Evolutionary conservation across 2,329 filamentous ascomycete species (phyloP).

Genomic region (Trichothecium sympodiale): DNA sequence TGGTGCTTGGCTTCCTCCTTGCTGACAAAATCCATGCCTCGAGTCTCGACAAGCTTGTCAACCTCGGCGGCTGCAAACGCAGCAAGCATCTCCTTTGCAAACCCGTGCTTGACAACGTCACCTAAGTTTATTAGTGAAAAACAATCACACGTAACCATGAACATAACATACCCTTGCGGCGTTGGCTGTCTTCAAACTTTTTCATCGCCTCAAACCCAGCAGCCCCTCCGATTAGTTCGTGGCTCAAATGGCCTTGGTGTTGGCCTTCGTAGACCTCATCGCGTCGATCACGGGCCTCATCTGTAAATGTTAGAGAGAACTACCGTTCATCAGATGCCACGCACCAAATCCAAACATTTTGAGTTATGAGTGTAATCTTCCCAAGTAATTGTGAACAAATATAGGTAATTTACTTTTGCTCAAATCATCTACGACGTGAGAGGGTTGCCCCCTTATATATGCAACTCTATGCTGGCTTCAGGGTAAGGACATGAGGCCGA

Average conservation of each 20-base stretch:
- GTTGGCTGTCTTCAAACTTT: conserved; percentile 66
- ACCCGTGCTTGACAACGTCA: conserved; percentile 55
- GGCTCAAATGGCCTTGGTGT: conserved; percentile 54
- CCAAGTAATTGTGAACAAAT: too few relatives aligned
- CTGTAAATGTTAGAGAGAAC: neutral
- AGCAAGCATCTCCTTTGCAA: conserved; percentile 68
- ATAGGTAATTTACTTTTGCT: neutral
- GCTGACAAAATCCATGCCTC: conserved; percentile 51
- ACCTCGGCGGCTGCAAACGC: conserved; percentile 64
- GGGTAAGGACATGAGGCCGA: too few relatives aligned
- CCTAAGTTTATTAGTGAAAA: conserved; percentile 12
- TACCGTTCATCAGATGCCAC: neutral
- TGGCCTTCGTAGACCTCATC: conserved; percentile 20
- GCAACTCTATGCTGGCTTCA: too few relatives aligned
- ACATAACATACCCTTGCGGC: conserved; percentile 37
- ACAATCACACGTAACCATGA: conserved; percentile 21
- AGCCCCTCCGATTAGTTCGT: conserved; percentile 66
- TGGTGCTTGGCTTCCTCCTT: conserved; percentile 46
- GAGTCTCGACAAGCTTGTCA: conserved; percentile 64
- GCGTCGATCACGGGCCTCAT: neutral
- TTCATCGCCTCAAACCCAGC: conserved; percentile 74
- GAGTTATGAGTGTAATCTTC: too few relatives aligned
- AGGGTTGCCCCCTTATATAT: too few relatives aligned
- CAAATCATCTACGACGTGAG: too few relatives aligned
- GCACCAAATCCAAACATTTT: conserved; percentile 3